Evolutionary conservation across 2,329 filamentous ascomycete genomes (phyloP).

Genomic region (Sclerotinia minor): DNA sequence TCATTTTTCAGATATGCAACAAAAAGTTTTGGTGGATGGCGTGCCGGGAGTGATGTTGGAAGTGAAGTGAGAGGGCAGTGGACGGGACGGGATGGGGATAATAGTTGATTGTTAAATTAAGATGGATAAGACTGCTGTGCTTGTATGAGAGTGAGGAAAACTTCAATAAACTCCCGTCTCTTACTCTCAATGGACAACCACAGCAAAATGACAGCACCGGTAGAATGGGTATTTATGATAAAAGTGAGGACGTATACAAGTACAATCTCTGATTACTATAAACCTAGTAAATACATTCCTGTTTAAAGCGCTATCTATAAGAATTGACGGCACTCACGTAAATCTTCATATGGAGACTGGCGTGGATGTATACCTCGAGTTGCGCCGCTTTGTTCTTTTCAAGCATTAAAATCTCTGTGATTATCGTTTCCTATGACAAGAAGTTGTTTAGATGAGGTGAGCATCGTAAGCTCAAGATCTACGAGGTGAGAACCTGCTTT

Average conservation of each 20-base stretch:
- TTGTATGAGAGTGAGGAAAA: neutral
- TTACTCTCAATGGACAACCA: neutral
- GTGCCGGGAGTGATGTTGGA: neutral
- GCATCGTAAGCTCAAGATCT: neutral
- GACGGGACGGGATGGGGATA: neutral
- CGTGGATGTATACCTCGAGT: no score
- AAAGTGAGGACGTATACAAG: neutral
- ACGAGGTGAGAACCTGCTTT: neutral
- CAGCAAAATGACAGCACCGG: neutral
- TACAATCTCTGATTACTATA: neutral
- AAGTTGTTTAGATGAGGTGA: neutral
- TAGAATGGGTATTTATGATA: neutral
- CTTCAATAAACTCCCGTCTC: neutral
- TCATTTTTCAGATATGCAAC: neutral
- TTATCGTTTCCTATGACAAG: neutral
- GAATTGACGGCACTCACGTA: neutral
- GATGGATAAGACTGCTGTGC: neutral
- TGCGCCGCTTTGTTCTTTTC: neutral
- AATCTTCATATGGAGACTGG: no score
- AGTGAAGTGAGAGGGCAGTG: neutral
- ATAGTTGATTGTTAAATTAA: neutral
- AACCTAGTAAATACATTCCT: neutral
- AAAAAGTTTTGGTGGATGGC: neutral
- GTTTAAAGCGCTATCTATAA: neutral
- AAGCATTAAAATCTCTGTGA: neutral